Conservation (phyloP, 1,284 basidiomycete species). For the Moesziomyces sp. region DNA sequence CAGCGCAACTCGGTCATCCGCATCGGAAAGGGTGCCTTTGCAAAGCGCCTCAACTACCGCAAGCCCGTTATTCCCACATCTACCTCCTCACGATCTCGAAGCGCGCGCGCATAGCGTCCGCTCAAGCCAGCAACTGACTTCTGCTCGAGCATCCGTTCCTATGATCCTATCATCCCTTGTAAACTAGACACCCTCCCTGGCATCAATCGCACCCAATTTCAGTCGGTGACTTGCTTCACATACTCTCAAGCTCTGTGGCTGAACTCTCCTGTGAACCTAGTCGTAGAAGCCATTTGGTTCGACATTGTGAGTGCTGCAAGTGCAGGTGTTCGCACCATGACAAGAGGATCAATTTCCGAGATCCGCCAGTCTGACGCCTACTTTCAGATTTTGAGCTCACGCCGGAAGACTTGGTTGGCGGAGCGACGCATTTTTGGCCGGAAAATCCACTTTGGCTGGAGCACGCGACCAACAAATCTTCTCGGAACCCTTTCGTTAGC, state of each 20-base stretch:
- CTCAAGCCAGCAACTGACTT: not conserved
- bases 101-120: not conserved
- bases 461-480: constrained; percentile 26
- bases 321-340: too few species aligned
- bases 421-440: not conserved
- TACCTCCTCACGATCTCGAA: constrained; percentile 2
- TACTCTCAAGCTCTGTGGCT: too few species aligned
- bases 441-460: constrained; percentile 7
- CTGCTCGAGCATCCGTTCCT: not conserved
- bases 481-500: constrained; percentile 19
- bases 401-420: not conserved
- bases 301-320: too few species aligned
- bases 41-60: constrained; percentile 55
- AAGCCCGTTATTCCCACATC: constrained; percentile 25
- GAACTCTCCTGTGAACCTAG: too few species aligned
- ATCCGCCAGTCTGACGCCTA: not conserved
- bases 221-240: constrained; percentile 2
- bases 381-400: constrained; percentile 2
- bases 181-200: constrained; percentile 14
- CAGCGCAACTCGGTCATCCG: constrained; percentile 60
- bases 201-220: not conserved
- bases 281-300: too few species aligned
- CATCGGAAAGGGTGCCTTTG: constrained; percentile 62
- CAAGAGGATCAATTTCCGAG: constrained; percentile 7
- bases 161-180: constrained; percentile 16